Base-by-base conservation (phyloP, 192 early-diverging fungal species). In the Gigaspora rosea region DNA sequence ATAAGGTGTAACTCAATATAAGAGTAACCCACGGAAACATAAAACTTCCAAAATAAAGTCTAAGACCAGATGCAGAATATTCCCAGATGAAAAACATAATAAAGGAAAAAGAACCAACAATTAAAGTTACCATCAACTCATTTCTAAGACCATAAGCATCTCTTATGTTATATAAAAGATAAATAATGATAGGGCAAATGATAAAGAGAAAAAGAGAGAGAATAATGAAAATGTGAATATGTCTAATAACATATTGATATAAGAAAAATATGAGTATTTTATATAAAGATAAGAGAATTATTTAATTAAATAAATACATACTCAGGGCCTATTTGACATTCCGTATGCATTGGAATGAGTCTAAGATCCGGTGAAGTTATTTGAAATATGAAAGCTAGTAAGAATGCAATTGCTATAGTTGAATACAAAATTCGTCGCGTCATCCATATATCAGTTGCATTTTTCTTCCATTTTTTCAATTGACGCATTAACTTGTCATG, bases 81-180 rank as follows among this genome's bases (percentile, higher is more conserved):
- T 76, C 75, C 20, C 46, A 54, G 4, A 76, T 1, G 8, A 76
- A 76, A 66, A 48, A 76, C 10, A 41, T 48, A 20, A 56, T 22
- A 0, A 32, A 54, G 11, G 62, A 20, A 41, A 46, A 2, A 16
- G 32, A 15, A 6, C 75, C 63, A 54, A 27, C 32, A 8, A 76
- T 2, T 41, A 76, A 36, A 18, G 35, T 46, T 12, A 76, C 36
- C 48, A 66, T 41, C 20, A 76, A 52, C 61, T 76, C 75, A 32
- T 66, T 76, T 47, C 36, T 22, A 27, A 76, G 22, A 47, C 75
- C 75, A 54, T 54, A 76, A 52, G 63, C 75, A 54, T 76, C 75
- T 47, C 12, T 27, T 16, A 76, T 66, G 22, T 52, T 27, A 56
- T 57, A 66, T 41, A 76, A 18, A 3, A 66, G 32, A 36, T 22